Conservation (phyloP, 306 rosid species). For the Crotalaria pallida region DNA sequence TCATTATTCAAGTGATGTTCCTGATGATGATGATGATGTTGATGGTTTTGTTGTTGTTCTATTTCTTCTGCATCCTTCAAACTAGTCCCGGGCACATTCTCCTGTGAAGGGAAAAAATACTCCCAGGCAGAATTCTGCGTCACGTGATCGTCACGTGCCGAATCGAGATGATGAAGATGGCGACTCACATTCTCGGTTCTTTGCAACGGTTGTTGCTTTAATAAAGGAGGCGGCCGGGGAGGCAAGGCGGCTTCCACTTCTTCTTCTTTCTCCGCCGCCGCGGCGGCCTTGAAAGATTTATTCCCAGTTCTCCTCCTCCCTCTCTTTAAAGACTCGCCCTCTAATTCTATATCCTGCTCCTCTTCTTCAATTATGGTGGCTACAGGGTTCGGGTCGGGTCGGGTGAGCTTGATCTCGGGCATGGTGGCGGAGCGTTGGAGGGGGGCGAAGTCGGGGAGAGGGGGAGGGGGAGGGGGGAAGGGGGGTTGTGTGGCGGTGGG, state of each 20-base stretch:
- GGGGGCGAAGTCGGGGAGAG: constrained; percentile 28
- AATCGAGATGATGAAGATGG: neutral
- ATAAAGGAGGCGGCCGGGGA: constrained; percentile 20
- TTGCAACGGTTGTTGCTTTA: neutral
- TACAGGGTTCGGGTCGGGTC: neutral
- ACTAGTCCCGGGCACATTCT: constrained; percentile 39
- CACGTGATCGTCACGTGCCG: constrained; percentile 1
- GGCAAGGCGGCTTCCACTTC: constrained; percentile 14
- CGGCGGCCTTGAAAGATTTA: no score
- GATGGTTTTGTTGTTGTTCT: neutral
- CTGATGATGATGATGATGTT: no score
- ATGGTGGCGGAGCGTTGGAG: constrained; percentile 54
- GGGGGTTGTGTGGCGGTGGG: neutral
- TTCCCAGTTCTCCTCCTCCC: constrained; percentile 25
- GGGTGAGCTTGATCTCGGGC: constrained; percentile 48
- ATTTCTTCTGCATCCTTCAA: constrained; percentile 34
- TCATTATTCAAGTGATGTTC: neutral
- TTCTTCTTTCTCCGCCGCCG: constrained; percentile 21
- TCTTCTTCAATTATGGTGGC: constrained; percentile 40
- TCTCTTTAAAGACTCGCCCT: constrained; percentile 19
- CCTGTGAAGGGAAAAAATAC: constrained; percentile 35
- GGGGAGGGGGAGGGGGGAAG: constrained; percentile 47
- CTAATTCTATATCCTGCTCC: constrained; percentile 45
- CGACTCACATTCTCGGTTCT: no score
- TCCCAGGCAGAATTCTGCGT: constrained; percentile 36